Conservation (phyloP, 345 rosid species). For the Salix dunnii region DNA sequence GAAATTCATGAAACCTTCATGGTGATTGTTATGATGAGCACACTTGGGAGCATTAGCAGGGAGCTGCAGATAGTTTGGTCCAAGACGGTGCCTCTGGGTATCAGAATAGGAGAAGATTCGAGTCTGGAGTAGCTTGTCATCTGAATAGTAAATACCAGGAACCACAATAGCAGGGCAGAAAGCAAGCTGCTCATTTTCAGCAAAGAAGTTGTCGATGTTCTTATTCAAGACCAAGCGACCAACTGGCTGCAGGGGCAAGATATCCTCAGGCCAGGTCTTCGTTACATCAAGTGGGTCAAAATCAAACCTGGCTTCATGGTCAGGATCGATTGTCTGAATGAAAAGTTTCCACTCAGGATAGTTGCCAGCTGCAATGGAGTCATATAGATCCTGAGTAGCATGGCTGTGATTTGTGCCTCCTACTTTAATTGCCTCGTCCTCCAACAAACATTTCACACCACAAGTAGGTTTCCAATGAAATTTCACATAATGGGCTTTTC, state of each 20-base stretch:
- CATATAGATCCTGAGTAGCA: conserved; percentile 89
- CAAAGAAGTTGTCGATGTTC: conserved; percentile 93
- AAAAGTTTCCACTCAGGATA: conserved; percentile 90
- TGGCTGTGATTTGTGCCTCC: conserved; percentile 98
- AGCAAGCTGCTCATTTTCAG: conserved; percentile 91
- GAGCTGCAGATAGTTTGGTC: conserved; percentile 92
- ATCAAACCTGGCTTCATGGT: conserved; percentile 67
- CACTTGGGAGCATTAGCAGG: conserved; percentile 96
- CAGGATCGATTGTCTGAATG: conserved; percentile 85
- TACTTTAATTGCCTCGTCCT: conserved; percentile 80
- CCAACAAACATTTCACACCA: conserved; percentile 72
- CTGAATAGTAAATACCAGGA: conserved; percentile 84
- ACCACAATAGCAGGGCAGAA: conserved; percentile 90
- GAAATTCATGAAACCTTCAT: conserved; percentile 89
- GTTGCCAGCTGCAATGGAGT: conserved; percentile 88
- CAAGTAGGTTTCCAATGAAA: conserved; percentile 99
- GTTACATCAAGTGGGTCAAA: conserved; percentile 97
- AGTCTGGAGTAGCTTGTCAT: conserved; percentile 87
- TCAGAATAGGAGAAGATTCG: conserved; percentile 83
- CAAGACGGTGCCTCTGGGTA: conserved; percentile 98
- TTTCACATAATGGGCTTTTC: conserved; percentile 77
- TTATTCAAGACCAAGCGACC: conserved; percentile 95
- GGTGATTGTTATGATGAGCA: conserved; percentile 90
- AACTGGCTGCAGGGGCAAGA: conserved; percentile 91
- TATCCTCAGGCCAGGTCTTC: conserved; percentile 96